These are phyloP conservation scores for Vigna nakashimae DNA, from an alignment of 306 rosid genomes.

Conservation along the genomic window DNA sequence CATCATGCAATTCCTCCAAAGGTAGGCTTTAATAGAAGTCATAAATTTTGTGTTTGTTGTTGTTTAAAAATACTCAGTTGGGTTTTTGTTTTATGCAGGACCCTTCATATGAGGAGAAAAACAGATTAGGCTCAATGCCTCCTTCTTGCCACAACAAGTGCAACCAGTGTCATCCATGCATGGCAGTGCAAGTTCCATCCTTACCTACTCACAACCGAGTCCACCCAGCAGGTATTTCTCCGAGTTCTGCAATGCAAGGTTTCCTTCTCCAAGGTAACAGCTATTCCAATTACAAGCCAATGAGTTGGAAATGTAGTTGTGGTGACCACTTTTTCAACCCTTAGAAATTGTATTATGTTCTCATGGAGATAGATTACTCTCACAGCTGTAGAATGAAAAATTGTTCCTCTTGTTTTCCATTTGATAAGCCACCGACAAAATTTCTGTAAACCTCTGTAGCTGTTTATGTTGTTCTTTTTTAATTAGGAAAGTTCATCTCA, in stretches of 20 bases:
- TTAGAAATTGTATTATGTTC: constrained; percentile 40
- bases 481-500: too few relatives aligned
- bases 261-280: constrained; percentile 52
- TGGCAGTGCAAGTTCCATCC: constrained; percentile 88
- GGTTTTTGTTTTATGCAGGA: constrained; percentile 54
- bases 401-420: neutral
- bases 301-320: constrained; percentile 96
- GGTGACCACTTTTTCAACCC: constrained; percentile 81
- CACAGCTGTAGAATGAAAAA: constrained; percentile 31
- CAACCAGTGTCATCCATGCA: constrained; percentile 92
- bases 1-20: constrained; percentile 51
- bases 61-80: neutral
- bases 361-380: neutral
- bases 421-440: too few relatives aligned
- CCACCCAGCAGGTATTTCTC: constrained; percentile 33
- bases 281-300: constrained; percentile 93
- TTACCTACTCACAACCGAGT: constrained; percentile 40
- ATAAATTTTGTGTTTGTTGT: neutral
- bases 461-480: too few relatives aligned
- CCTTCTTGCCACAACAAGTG: constrained; percentile 98
- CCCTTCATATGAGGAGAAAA: constrained; percentile 62
- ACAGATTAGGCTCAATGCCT: constrained; percentile 83
- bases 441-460: too few relatives aligned
- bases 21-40: constrained; percentile 49
- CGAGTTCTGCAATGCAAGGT: neutral